These are phyloP conservation scores for Fistulina hepatica DNA, from an alignment of 1,284 basidiomycete genomes.

Conservation along the genomic window DNA sequence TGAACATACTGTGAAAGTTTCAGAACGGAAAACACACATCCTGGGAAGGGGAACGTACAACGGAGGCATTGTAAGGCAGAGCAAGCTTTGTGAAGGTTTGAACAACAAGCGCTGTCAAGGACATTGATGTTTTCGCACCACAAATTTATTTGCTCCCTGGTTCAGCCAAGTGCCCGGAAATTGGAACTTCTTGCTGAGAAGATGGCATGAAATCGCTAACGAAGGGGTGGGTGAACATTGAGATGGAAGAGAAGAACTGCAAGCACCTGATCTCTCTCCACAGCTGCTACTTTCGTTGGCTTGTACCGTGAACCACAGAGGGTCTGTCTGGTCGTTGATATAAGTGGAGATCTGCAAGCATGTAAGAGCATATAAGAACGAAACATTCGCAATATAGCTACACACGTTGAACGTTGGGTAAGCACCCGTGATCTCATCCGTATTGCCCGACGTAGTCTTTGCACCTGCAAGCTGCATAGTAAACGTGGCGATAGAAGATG, in stretches of 20 bases:
- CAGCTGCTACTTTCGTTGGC: slow-evolving; percentile 12
- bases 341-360: slow-evolving; percentile 6
- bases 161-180: slow-evolving; percentile 11
- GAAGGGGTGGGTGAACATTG: background rate
- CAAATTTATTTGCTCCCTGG: slow-evolving; percentile 9
- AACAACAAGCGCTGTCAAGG: no score
- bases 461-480: slow-evolving; percentile 21
- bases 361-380: background rate
- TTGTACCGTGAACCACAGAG: slow-evolving; percentile 9
- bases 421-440: slow-evolving; percentile 17
- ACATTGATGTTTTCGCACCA: slow-evolving; percentile 3
- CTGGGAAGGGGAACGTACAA: slow-evolving; percentile 4
- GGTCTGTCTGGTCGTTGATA: slow-evolving; percentile 6
- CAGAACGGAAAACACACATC: background rate
- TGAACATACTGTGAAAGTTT: slow-evolving; percentile 10
- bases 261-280: slow-evolving; percentile 8
- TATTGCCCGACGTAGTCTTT: slow-evolving; percentile 22
- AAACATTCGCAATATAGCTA: background rate
- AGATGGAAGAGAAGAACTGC: no score
- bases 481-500: slow-evolving; percentile 15
- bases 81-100: slow-evolving; percentile 10
- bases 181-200: slow-evolving; percentile 9
- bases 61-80: slow-evolving; percentile 11
- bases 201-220: slow-evolving; percentile 13
- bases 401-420: slow-evolving; percentile 8